Evolutionary conservation across 179 eudicot genomes (phyloP), one percentile per base, ranked within the genome.

Genomic region (Camellia oleifera): DNA sequence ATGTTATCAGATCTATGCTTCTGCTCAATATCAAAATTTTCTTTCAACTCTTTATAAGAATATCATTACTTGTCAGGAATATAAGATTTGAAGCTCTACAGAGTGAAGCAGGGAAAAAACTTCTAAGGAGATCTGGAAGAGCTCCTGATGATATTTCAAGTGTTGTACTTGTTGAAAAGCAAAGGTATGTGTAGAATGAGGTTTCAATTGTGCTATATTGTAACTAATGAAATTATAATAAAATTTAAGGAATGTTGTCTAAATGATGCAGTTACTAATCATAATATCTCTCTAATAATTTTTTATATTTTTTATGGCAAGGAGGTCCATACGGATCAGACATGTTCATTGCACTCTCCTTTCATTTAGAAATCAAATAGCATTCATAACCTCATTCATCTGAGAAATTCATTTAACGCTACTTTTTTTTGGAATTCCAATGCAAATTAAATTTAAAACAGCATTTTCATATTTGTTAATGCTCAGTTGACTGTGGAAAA

Each of bases 131-230:
- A 84, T 90, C 94, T 23, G 95, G 97, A 79, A 91, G 99, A 84
- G 92, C 94, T 78, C 97, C 99, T 78, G 97, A 97, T 84, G 99
- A 97, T 74, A 94, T 97, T 83, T 97, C 99, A 32, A 97, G 99
- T 85, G 99, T 97, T 57, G 99, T 97, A n/a, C 94, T 97, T 45
- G 98, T 97, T 72, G 99, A 97, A 75, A 87, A 88, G 80, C 92
- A 97, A 56, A 85, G 95, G 99, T 94, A 84, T 46, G 56, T 75
- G 58, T 3, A 40, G 40, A 54, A 46, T 18, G 20, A 67, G 60
- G 32, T 68, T 81, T 57, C 63, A 53, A 1, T n/a, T 26, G 64
- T 72, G 53, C 0, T 5, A 11, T 32, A 3, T 62, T 60, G 68
- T 17, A 61, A 11, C 60, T 44, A 17, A 60, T 0, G 54, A 44